These are phyloP conservation scores for Citrus sinensis DNA, from an alignment of 345 rosid species.

Conservation along the genomic window DNA sequence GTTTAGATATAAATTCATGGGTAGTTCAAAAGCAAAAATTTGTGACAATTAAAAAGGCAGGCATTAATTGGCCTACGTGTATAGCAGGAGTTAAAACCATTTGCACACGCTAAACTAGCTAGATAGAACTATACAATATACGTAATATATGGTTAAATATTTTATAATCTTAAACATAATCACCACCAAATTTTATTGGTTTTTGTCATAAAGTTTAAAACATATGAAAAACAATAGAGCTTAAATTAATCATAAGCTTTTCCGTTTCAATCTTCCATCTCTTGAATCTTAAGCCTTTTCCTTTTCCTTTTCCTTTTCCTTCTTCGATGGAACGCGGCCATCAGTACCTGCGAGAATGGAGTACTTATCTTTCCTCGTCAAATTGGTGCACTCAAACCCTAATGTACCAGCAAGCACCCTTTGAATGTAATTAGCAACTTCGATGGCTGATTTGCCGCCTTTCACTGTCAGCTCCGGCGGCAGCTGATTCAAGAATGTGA, in stretches of 20 bases:
- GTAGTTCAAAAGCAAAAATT: too few species aligned
- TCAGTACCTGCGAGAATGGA: slow-evolving; percentile 88
- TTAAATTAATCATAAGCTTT: not conserved
- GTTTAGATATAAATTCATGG: too few species aligned
- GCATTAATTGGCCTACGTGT: too few species aligned
- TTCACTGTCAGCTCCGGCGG: slow-evolving; percentile 73
- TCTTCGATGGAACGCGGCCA: slow-evolving; percentile 56
- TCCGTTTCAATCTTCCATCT: not conserved
- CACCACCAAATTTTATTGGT: not conserved
- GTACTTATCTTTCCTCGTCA: slow-evolving; percentile 94
- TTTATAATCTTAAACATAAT: not conserved
- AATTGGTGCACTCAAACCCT: slow-evolving; percentile 85
- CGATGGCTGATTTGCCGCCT: slow-evolving; percentile 84
- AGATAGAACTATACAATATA: not conserved
- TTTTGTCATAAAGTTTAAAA: not conserved
- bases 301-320: slow-evolving; percentile 40
- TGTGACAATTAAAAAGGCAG: too few species aligned
- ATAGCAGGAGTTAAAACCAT: not conserved
- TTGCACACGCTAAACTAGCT: not conserved
- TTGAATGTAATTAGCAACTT: slow-evolving; percentile 87
- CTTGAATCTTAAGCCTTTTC: not conserved
- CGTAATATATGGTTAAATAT: not conserved
- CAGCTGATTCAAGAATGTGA: slow-evolving; percentile 82
- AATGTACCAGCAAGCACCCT: slow-evolving; percentile 79
- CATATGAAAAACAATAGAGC: slow-evolving; percentile 5